These are phyloP conservation scores for Fusarium heterosporum DNA, from an alignment of 2,329 filamentous ascomycete species.

Conservation along the genomic window DNA sequence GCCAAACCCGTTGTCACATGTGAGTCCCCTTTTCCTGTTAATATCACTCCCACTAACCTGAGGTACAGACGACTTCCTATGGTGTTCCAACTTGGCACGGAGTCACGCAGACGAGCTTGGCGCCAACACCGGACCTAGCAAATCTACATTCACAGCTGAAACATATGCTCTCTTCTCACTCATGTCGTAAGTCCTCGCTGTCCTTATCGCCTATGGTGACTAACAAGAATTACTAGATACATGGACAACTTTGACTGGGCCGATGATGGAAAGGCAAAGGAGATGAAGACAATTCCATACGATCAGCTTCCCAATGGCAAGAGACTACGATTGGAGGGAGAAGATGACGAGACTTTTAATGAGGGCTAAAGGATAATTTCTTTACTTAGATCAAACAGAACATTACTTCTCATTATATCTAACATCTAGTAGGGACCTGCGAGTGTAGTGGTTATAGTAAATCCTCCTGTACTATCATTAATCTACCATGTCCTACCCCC, in stretches of 20 bases:
- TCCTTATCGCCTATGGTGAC: too few relatives aligned
- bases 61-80: conserved; percentile 1
- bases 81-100: conserved; percentile 6
- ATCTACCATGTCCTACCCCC: not conserved
- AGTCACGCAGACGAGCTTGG: not conserved
- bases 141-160: not conserved
- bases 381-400: too few relatives aligned
- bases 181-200: conserved; percentile 12
- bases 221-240: not conserved
- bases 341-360: not conserved
- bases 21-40: not conserved
- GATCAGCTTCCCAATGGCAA: conserved; percentile 3
- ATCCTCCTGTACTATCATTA: too few relatives aligned
- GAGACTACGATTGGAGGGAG: not conserved
- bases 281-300: not conserved
- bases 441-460: too few relatives aligned
- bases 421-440: too few relatives aligned
- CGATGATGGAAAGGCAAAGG: conserved; percentile 2
- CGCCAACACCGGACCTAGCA: not conserved
- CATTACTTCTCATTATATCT: too few relatives aligned
- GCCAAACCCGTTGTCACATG: not conserved
- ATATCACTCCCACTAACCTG: rapidly evolving
- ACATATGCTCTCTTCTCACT: not conserved
- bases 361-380: too few relatives aligned
- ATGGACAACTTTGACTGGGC: conserved; percentile 16